These are phyloP conservation scores for Biancaea sappan DNA, from an alignment of 306 rosid species.

Conservation along the genomic window DNA sequence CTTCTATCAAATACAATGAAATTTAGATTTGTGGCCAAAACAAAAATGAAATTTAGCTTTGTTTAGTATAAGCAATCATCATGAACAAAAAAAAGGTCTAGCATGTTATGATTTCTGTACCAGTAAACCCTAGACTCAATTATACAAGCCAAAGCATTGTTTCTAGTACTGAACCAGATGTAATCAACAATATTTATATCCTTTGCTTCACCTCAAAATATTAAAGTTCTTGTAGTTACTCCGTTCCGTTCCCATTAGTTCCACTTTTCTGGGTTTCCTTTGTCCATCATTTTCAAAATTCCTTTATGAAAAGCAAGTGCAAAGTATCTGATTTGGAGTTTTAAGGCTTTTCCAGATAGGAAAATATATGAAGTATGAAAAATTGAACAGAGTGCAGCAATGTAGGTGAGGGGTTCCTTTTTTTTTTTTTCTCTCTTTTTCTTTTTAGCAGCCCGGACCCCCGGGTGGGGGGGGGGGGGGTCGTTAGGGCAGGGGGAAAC, in stretches of 20 bases:
- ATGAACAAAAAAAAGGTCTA: background rate
- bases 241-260: background rate
- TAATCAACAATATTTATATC: background rate
- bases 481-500: no score
- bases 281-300: background rate
- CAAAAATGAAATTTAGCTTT: no score
- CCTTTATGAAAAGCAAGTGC: background rate
- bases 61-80: background rate
- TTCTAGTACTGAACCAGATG: background rate
- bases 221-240: background rate
- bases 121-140: background rate
- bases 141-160: background rate
- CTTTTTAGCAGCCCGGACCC: no score
- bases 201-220: background rate
- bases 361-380: background rate
- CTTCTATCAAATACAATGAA: background rate
- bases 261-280: background rate
- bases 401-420: background rate
- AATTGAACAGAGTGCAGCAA: background rate
- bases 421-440: no score
- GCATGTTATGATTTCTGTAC: background rate
- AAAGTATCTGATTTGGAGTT: background rate
- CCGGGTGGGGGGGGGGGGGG: background rate
- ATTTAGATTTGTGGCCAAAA: no score
- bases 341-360: background rate